Evolutionary conservation across 371 early-diverging fungal species (phyloP).

Genomic region (Actinomortierella ambigua): DNA sequence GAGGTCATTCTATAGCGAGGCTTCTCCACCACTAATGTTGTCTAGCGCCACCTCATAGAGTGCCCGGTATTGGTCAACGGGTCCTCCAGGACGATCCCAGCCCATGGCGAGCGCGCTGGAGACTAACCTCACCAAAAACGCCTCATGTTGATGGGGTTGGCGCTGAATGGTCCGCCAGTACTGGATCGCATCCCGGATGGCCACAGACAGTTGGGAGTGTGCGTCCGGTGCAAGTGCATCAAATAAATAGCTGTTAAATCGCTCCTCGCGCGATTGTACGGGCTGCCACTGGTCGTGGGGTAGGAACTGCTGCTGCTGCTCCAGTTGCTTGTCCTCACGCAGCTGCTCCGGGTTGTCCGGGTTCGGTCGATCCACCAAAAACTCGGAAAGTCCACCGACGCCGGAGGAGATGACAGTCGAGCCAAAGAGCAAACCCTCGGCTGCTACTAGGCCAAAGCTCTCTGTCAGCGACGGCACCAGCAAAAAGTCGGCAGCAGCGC

Average conservation of each 20-base stretch:
- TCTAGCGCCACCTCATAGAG: slow-evolving; percentile 47
- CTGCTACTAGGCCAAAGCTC: slow-evolving; percentile 67
- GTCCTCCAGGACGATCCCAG: slow-evolving; percentile 60
- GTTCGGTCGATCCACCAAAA: slow-evolving; percentile 58
- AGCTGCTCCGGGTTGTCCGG: slow-evolving; percentile 18
- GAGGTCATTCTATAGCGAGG: too few relatives aligned
- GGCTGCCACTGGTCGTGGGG: slow-evolving; percentile 31
- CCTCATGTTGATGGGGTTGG: slow-evolving; percentile 50
- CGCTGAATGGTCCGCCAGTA: slow-evolving; percentile 48
- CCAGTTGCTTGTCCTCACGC: slow-evolving; percentile 10
- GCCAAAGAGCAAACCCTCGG: slow-evolving; percentile 68
- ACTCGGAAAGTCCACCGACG: slow-evolving; percentile 61
- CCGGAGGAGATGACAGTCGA: slow-evolving; percentile 63
- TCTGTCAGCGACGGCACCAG: slow-evolving; percentile 66
- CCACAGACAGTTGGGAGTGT: slow-evolving; percentile 38
- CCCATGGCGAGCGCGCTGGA: slow-evolving; percentile 56
- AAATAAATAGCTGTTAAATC: slow-evolving; percentile 64
- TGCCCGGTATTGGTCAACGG: slow-evolving; percentile 54
- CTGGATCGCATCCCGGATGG: slow-evolving; percentile 51
- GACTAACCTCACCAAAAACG: slow-evolving; percentile 58
- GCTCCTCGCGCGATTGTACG: slow-evolving; percentile 31
- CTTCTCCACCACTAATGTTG: slow-evolving; percentile 8
- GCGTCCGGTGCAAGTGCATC: slow-evolving; percentile 32
- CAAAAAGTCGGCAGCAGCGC: slow-evolving; percentile 67
- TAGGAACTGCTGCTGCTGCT: slow-evolving; percentile 14